Evolutionary conservation across 768 basidiomycete genomes (phyloP), one percentile per base, ranked within the genome.

Genomic region (Boletus subparvulus): DNA sequence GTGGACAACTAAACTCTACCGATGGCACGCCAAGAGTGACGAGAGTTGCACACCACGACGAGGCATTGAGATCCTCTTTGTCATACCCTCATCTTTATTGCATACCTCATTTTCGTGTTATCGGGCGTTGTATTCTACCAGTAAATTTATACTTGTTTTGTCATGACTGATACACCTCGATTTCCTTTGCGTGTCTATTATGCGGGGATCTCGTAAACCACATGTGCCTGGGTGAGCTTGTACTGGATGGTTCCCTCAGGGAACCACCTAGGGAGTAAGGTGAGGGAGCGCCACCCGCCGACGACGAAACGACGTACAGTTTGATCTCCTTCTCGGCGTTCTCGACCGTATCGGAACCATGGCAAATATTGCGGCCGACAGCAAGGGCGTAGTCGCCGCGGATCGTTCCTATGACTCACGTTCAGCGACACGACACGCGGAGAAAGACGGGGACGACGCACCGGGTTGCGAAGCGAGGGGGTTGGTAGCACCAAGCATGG

Each of bases 401-500:
- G 80, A 98, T 98, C 60, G 94, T 90, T 58, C 93, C 92, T 92
- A 32, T 24, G 55, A 26, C 6, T 7, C 11, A 41, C 45, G 44
- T 51, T 63, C 51, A 39, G 56, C 46, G n/a, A 59, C 21, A 44
- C 26, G 16, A 58, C 42, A 9, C 33, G 7, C 46, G 13, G 47
- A 36, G 7, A 33, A 51, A 37, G 24, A 32, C 32, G 32, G 32
- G 39, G 43, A 32, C 49, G 3, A 74, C 85, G 59, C 62, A 90
- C 95, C 96, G 62, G 90, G 83, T 61, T 84, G 78, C 61, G 96
- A 98, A 39, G 81, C 82, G 60, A 98, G 85, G 58, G 97, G 97
- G 86, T 99, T 97, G 70, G 96, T 97, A 45, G 94, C 86, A 70
- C 96, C 96, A 62, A 96, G 87, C 92, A 97, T 96, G 74, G 74